These are phyloP conservation scores for Erodium chrysanthum DNA, from an alignment of 441 rosid species.

Conservation along the genomic window DNA sequence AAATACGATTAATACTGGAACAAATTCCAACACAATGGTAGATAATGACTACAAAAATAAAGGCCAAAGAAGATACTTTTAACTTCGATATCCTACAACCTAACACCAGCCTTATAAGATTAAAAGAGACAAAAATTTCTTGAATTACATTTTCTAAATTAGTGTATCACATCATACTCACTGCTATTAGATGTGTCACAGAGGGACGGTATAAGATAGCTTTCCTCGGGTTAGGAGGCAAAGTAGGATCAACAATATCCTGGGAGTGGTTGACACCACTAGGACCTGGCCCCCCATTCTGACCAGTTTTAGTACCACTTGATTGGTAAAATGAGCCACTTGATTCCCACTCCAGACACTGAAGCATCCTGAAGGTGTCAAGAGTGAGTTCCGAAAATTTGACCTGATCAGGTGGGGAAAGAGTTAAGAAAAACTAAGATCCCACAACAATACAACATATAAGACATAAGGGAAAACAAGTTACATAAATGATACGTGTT, in stretches of 20 bases:
- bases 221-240: slow-evolving; percentile 82
- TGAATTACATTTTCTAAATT: slow-evolving; percentile 2
- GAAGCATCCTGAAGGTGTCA: slow-evolving; percentile 91
- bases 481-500: slow-evolving; percentile 5
- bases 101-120: neutral
- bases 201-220: slow-evolving; percentile 80
- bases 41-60: neutral
- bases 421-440: slow-evolving; percentile 15
- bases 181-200: slow-evolving; percentile 77
- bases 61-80: neutral
- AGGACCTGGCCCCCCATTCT: slow-evolving; percentile 49
- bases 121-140: neutral
- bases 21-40: neutral
- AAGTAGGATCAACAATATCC: slow-evolving; percentile 76
- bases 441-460: slow-evolving; percentile 6
- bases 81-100: slow-evolving; percentile 7
- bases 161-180: slow-evolving; percentile 32
- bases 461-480: slow-evolving; percentile 2
- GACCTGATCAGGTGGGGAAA: slow-evolving; percentile 45
- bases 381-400: slow-evolving; percentile 92
- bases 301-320: slow-evolving; percentile 41
- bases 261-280: slow-evolving; percentile 44
- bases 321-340: slow-evolving; percentile 74
- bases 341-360: slow-evolving; percentile 93
- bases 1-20: neutral